A percentile compares a stretch with the other conserved stretches of the same genome.
These are phyloP conservation scores for Urtica urens DNA, from an alignment of 306 rosid species.

Conservation along the genomic window DNA sequence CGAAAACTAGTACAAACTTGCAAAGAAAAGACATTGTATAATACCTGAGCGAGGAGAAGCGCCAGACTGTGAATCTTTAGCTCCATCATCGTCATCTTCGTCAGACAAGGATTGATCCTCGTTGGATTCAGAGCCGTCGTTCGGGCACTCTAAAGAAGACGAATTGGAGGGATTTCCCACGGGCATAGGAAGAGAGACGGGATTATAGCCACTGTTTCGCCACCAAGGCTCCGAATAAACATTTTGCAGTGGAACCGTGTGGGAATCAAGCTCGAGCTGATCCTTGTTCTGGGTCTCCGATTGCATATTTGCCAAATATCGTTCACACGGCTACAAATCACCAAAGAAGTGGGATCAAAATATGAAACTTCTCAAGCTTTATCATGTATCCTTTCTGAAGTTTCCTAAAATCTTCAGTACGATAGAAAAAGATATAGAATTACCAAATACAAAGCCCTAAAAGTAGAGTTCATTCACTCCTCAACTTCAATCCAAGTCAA, in stretches of 20 bases:
- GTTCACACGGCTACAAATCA: constrained; percentile 11
- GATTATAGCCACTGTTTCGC: constrained; percentile 54
- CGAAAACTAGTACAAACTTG: too few relatives aligned
- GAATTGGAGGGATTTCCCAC: constrained; percentile 52
- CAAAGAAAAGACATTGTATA: neutral
- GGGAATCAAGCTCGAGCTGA: constrained; percentile 40
- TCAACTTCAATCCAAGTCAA: too few relatives aligned
- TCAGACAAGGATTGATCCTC: constrained; percentile 69
- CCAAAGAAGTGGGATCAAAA: neutral
- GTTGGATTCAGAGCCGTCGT: constrained; percentile 72
- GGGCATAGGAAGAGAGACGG: constrained; percentile 32
- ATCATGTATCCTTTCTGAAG: too few relatives aligned
- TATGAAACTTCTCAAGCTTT: neutral
- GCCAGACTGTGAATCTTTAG: constrained; percentile 31
- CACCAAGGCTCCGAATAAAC: constrained; percentile 86
- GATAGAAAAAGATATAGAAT: too few relatives aligned
- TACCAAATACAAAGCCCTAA: too few relatives aligned
- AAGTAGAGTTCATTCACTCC: too few relatives aligned
- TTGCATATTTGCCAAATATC: constrained; percentile 61
- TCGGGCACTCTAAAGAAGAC: constrained; percentile 57
- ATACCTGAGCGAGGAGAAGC: constrained; percentile 62
- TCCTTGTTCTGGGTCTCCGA: constrained; percentile 54
- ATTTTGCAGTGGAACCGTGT: constrained; percentile 33
- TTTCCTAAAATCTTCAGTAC: too few relatives aligned
- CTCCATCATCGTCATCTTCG: constrained; percentile 64